Conservation (phyloP, 2,329 filamentous ascomycete genomes). For the Ceratocystis alfenasii region DNA sequence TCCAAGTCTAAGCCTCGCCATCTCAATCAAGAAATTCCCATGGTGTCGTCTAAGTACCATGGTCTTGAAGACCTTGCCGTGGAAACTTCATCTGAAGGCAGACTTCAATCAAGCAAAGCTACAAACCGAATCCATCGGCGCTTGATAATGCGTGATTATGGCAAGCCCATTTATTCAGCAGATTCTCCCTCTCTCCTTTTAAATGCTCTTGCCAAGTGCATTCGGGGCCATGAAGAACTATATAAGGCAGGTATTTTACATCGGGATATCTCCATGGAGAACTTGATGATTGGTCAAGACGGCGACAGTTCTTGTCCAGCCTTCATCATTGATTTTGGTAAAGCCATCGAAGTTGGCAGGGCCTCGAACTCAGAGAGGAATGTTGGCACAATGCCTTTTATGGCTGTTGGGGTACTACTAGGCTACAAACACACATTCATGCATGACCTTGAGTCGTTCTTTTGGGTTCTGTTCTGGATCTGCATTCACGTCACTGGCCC, state of each 20-base stretch:
- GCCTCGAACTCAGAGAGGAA: not conserved
- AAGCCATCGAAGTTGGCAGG: not conserved
- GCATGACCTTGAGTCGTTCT: slow-evolving; percentile 14
- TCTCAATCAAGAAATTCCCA: not conserved
- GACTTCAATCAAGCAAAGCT: not conserved
- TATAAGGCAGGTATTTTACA: slow-evolving; percentile 8
- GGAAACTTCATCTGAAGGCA: no score
- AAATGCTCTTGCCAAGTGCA: not conserved
- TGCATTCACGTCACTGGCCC: not conserved
- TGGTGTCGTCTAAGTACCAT: not conserved
- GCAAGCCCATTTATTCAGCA: rapidly evolving
- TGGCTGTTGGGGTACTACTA: not conserved
- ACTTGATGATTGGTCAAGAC: not conserved
- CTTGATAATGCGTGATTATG: not conserved
- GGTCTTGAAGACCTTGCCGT: no score
- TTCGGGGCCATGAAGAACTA: not conserved
- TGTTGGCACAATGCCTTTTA: not conserved
- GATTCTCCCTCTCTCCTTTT: not conserved
- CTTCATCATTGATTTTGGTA: not conserved
- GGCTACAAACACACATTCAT: not conserved
- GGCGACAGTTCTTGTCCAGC: not conserved
- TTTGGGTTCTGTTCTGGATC: slow-evolving; percentile 11
- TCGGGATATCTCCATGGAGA: not conserved
- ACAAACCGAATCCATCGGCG: slow-evolving; percentile 3
- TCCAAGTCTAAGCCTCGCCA: not conserved